Evolutionary conservation across 352 stramenopile species (phyloP).

Genomic region (Pythium folliculosum): DNA sequence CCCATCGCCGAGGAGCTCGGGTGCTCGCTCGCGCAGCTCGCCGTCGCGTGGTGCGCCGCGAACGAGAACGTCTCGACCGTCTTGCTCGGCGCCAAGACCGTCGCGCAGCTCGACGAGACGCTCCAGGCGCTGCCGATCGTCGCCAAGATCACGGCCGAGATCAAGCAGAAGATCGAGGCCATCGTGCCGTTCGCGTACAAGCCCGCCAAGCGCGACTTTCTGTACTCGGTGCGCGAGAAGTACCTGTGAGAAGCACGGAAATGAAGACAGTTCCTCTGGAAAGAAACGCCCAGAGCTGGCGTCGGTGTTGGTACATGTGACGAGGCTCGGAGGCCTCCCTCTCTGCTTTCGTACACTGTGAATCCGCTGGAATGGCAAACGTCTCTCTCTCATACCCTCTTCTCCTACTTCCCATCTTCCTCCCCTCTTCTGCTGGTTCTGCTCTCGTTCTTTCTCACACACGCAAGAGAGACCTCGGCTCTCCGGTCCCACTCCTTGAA

Average conservation of each 20-base stretch:
- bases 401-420: too few relatives aligned
- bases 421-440: too few relatives aligned
- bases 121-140: constrained; percentile 34
- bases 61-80: constrained; percentile 46
- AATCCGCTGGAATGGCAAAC: too few relatives aligned
- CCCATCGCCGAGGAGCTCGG: constrained; percentile 35
- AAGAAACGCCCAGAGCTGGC: too few relatives aligned
- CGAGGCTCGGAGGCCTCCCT: too few relatives aligned
- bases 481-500: too few relatives aligned
- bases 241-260: constrained; percentile 2
- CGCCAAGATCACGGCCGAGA: constrained; percentile 39
- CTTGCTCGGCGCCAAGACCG: constrained; percentile 42
- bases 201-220: not conserved
- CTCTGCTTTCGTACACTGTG: too few relatives aligned
- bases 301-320: too few relatives aligned
- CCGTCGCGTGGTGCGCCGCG: constrained; percentile 47
- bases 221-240: constrained; percentile 4
- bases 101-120: constrained; percentile 51
- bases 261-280: too few relatives aligned
- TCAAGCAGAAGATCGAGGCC: constrained; percentile 39
- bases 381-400: too few relatives aligned
- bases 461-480: too few relatives aligned
- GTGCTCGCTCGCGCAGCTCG: constrained; percentile 41
- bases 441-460: too few relatives aligned
- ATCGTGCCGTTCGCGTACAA: constrained; percentile 31